Conservation (phyloP, 176 grass and related monocot species). For the Ensete glaucum region DNA sequence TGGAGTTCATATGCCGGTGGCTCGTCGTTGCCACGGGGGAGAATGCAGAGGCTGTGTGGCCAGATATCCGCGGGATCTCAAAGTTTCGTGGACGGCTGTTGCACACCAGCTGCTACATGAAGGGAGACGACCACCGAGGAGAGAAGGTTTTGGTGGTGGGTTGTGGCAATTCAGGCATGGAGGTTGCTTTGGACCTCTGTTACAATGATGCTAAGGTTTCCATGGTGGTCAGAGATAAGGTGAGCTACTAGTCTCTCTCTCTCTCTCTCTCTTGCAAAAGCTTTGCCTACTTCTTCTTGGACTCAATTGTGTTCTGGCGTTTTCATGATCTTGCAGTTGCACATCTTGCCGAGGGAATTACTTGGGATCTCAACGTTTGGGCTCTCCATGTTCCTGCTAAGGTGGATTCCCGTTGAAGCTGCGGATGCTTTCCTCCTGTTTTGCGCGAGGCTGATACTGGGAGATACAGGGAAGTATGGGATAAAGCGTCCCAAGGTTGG, state of each 20-base stretch:
- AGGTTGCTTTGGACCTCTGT: slow-evolving; percentile 86
- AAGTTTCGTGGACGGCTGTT: slow-evolving; percentile 29
- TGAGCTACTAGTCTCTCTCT: slow-evolving; percentile 1
- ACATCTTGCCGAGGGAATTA: slow-evolving; percentile 77
- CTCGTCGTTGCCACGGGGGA: slow-evolving; percentile 77
- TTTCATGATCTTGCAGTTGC: slow-evolving; percentile 33
- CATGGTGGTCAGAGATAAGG: slow-evolving; percentile 91
- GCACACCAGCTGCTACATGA: slow-evolving; percentile 78
- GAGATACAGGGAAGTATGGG: slow-evolving; percentile 55
- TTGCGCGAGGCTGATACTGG: slow-evolving; percentile 50
- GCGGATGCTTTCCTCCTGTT: slow-evolving; percentile 64
- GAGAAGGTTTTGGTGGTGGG: slow-evolving; percentile 81
- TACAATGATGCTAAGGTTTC: slow-evolving; percentile 57
- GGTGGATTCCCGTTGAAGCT: slow-evolving; percentile 41
- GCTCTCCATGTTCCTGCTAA: slow-evolving; percentile 58
- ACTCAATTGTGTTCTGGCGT: neutral
- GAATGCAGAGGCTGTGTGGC: slow-evolving; percentile 58
- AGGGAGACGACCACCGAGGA: slow-evolving; percentile 45
- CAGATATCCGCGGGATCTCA: slow-evolving; percentile 27
- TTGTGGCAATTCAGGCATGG: slow-evolving; percentile 94
- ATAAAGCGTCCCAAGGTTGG: slow-evolving; percentile 51
- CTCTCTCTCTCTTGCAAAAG: too few species aligned
- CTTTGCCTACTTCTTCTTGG: too few species aligned
- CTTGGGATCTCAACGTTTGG: slow-evolving; percentile 86
- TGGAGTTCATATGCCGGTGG: slow-evolving; percentile 75